Base-by-base conservation (phyloP, 768 basidiomycete genomes). In the Trichaptum fuscoviolaceum region DNA sequence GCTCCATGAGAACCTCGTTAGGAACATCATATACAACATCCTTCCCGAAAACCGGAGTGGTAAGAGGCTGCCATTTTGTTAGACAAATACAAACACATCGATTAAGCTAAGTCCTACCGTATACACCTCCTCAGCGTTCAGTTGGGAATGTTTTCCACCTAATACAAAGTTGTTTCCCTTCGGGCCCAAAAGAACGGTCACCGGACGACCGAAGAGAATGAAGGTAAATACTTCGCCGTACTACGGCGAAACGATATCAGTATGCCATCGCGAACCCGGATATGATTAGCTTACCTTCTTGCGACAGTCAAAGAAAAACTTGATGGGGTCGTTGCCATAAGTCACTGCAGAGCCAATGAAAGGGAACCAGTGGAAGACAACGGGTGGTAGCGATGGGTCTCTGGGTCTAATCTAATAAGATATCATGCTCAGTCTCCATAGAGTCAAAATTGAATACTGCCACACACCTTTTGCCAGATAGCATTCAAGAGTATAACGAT, bases 151-250 rank as follows among this genome's bases (percentile, higher is more conserved):
- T 80, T 95, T 97, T 26, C 97, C 97, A 65, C 97, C 96, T 24
- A 99, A 85, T 62, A 98, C 80, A 71, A 97, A 91, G 79, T 99
- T 95, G 77, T 92, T 96, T 24, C 97, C 97, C 75, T 91, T 92
- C 24, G 94, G 82, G 36, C 95, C 93, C 24, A 99, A 84, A 2
- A 93, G 89, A 63, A 96, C 95, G 1, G 96, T 99, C 70, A 98
- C 87, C 63, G 86, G 88, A 68, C 94, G 87, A 57, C 97, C 97
- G 65, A 98, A 78, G 8, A 99, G 79, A 57, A 95, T 82, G 78
- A 97, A 99, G 0, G 96, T 96, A 81, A 99, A 99, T n/a, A 99
- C 88, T 68, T 97, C 85, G 66, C 97, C 97, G 72, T 99, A 90
- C 97, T 99, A 67, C 7, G 20, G 4, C 2, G 23, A 52, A 52